Evolutionary conservation across 108 stramenopile species (phyloP).

Genomic region (Seminavis robusta): DNA sequence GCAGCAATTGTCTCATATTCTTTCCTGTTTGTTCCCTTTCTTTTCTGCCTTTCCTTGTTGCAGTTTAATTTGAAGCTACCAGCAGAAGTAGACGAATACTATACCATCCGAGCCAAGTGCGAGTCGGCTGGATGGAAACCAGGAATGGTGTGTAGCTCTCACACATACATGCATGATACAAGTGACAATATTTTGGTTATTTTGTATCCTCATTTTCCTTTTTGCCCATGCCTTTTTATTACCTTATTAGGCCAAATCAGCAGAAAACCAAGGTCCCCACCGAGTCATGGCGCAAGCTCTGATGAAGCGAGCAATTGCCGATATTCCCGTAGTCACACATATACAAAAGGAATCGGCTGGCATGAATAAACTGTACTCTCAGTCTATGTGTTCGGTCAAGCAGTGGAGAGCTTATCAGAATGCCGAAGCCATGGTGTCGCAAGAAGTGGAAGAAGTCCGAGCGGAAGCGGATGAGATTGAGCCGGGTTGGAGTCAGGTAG

Average conservation of each 20-base stretch:
- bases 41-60: conserved; percentile 2
- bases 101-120: conserved; percentile 73
- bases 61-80: conserved; percentile 88
- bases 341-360: conserved; percentile 90
- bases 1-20: background rate
- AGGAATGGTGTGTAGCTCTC: conserved; percentile 28
- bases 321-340: conserved; percentile 86
- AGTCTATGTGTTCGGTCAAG: conserved; percentile 88
- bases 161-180: background rate
- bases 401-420: conserved; percentile 88
- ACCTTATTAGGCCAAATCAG: background rate
- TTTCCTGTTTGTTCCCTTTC: background rate
- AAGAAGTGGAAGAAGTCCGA: conserved; percentile 89
- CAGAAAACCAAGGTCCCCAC: conserved; percentile 33
- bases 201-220: background rate
- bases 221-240: background rate
- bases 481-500: conserved; percentile 84
- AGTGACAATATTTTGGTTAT: background rate
- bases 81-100: conserved; percentile 85
- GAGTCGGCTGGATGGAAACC: conserved; percentile 74
- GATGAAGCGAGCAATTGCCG: conserved; percentile 90
- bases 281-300: conserved; percentile 82
- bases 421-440: conserved; percentile 78
- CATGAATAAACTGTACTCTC: conserved; percentile 87
- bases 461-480: conserved; percentile 90